Conservation (phyloP, 139 green algal species). For the Edaphochlamys debaryana region DNA sequence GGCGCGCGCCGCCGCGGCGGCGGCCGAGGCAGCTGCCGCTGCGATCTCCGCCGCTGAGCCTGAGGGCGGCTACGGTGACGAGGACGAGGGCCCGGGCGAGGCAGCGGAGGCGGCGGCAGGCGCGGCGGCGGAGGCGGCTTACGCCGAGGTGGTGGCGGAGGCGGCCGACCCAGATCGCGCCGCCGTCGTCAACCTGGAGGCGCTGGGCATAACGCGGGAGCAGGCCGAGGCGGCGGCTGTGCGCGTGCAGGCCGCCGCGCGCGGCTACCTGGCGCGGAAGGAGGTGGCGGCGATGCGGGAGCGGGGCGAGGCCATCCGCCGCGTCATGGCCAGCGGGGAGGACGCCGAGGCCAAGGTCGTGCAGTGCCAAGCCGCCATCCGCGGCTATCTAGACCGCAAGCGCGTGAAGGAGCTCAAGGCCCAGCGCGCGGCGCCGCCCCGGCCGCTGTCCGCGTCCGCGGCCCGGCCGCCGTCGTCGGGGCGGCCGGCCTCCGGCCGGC, state of each 20-base stretch:
- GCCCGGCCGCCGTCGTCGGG: no score
- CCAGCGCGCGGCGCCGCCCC: no score
- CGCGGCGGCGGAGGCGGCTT: neutral
- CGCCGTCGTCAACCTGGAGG: neutral
- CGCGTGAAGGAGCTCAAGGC: constrained; percentile 12
- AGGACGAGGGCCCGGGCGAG: neutral
- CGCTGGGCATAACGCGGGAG: constrained; percentile 8
- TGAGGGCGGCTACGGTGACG: neutral
- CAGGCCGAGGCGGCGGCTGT: constrained; percentile 35
- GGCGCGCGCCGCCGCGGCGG: neutral
- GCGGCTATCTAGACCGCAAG: constrained; percentile 40
- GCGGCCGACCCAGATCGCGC: neutral
- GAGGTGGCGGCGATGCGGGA: constrained; percentile 46
- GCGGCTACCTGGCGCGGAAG: constrained; percentile 34
- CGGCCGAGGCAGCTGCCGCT: neutral
- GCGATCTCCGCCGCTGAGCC: neutral
- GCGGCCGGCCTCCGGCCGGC: no score
- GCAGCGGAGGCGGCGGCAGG: neutral
- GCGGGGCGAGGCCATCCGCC: constrained; percentile 2
- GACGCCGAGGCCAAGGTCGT: constrained; percentile 27
- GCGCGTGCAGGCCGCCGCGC: constrained; percentile 41
- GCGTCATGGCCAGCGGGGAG: constrained; percentile 7
- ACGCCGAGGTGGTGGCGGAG: neutral
- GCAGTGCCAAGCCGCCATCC: constrained; percentile 39
- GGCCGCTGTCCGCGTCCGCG: no score